Percentiles rank a stretch among this genome's conserved stretches.
phyloP scores from a whole-genome alignment of 176 grass and related monocot genomes.

The Paspalum notatum region DNA sequence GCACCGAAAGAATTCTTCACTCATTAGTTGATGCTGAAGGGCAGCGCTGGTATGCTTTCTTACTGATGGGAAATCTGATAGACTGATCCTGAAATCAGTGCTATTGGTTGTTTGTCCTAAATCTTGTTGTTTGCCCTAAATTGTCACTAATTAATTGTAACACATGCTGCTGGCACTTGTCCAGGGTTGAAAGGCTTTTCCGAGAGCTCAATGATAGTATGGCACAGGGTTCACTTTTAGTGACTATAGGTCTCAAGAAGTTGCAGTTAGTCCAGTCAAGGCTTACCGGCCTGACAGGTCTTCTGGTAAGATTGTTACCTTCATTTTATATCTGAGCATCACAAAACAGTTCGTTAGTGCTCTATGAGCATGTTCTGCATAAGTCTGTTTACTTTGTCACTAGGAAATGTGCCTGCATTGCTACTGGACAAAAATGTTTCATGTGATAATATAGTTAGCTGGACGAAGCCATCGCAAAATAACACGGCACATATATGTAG shows the following conservation, averaged over 20 bases:
- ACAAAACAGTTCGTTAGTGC: background rate
- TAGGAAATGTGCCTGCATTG: too few species aligned
- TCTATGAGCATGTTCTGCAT: slow-evolving; percentile 11
- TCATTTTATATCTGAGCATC: background rate
- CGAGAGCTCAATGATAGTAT: slow-evolving; percentile 71
- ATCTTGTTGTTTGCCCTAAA: slow-evolving; percentile 21
- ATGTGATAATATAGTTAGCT: too few species aligned
- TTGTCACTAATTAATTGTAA: slow-evolving; percentile 16
- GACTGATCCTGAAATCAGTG: slow-evolving; percentile 17
- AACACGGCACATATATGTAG: too few species aligned
- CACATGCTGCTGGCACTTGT: slow-evolving; percentile 31
- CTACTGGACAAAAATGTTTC: too few species aligned
- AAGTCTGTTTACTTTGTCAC: background rate
- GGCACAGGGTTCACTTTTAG: slow-evolving; percentile 61
- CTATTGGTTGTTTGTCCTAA: slow-evolving; percentile 28
- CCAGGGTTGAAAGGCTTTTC: slow-evolving; percentile 92
- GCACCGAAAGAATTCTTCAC: slow-evolving; percentile 74
- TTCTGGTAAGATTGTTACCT: slow-evolving; percentile 65
- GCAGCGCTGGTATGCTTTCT: slow-evolving; percentile 71
- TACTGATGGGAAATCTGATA: slow-evolving; percentile 15
- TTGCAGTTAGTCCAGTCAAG: slow-evolving; percentile 75
- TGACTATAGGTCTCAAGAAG: slow-evolving; percentile 83
- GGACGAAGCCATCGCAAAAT: too few species aligned
- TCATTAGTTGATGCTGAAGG: slow-evolving; percentile 91
- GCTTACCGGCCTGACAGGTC: slow-evolving; percentile 83